Evolutionary conservation across 2,329 filamentous ascomycete species (phyloP), one percentile per base, ranked within the genome.

Genomic region (Diaporthe sp.): DNA sequence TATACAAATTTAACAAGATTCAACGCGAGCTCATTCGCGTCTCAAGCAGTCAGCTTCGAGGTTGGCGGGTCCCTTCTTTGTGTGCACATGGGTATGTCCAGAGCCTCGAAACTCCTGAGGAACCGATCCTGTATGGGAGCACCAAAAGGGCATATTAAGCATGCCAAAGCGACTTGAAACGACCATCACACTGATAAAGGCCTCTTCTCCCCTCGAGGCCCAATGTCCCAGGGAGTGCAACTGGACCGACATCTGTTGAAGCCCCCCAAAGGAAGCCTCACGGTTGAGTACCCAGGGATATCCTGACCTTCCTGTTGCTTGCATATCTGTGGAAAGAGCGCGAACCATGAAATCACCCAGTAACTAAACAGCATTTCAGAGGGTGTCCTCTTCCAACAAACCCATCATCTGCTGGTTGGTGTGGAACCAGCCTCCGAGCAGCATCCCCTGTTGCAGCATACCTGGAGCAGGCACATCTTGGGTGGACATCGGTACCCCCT

Each of bases 391-490:
- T 71, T 84, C 80, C 7, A 85, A 67, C 42, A 84, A 73, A 15
- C 81, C 80, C 79, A 84, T 82, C 80, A 84, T 84, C 77, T 85
- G 82, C 74, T 84, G 79, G 67, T 82, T 84, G 61, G 80, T 83
- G 75, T 82, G 84, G 67, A 85, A 83, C 83, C 83, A 85, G 59
- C 84, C 83, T 42, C 84, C 82, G 9, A 85, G 78, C 70, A 84
- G 81, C 22, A 81, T 78, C n/a, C 82, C 82, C 39, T 74, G 78
- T 13, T 81, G 79, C 58, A 76, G 76, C 42, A 75, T 74, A 1
- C 61, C 73, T 15, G 76, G 76, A 0, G 74, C 62, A 7, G 78
- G 53, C 19, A 76, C 28, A 25, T 58, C 34, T 39, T 53, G 46
- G 12, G 28, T 68, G 22, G 46, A 9, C 13, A 68, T 39, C 22